Base-by-base conservation (phyloP, 805 yeast species). In the Yamadazyma olivae region DNA sequence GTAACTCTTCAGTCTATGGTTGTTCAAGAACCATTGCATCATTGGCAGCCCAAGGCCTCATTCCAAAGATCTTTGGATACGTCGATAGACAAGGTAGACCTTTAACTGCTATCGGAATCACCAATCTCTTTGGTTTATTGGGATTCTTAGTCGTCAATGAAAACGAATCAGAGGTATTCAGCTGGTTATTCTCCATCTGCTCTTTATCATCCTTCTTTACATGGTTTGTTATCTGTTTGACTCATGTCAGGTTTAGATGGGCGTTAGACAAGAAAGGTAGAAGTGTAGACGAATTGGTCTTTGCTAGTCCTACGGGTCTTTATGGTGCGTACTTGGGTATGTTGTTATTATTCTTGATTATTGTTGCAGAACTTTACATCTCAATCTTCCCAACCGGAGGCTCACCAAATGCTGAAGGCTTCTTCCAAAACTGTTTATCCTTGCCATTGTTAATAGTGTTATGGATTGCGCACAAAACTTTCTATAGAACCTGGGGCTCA, bases 1-100 rank as follows among this genome's bases (percentile, higher is more conserved):
- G 88, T 52, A 83, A 82, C 65, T 77, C 88, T 17, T 75, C 89
- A 3, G 76, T 82, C 23, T 83, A 73, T 53, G 84, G 81, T 18
- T 75, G 80, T 41, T 81, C 88, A 30, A 75, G 91, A 70, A 70
- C 87, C 12, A 51, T 83, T 38, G 78, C 77, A 25, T 74, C 87
- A 5, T 65, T 83, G 50, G 81, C 88, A 15, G 79, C 75, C 38
- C 85, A 81, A 58, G 83, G 86, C 6, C 74, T 75, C 50, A 81
- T 79, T 38, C 90, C 90, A 14, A 40, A 44, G 17, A 38, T 53
- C 34, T 62, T 67, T 40, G 65, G 59, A 32, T 67, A 61, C 53
- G 64, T 67, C 36, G 73, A 67, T 51, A 56, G 57, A 46, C 51
- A 46, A 20, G 73, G 71, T 22, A 57, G 73, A 54, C 73, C 73